Conservation (phyloP, 179 eudicot genomes). For the Patellifolia procumbens region DNA sequence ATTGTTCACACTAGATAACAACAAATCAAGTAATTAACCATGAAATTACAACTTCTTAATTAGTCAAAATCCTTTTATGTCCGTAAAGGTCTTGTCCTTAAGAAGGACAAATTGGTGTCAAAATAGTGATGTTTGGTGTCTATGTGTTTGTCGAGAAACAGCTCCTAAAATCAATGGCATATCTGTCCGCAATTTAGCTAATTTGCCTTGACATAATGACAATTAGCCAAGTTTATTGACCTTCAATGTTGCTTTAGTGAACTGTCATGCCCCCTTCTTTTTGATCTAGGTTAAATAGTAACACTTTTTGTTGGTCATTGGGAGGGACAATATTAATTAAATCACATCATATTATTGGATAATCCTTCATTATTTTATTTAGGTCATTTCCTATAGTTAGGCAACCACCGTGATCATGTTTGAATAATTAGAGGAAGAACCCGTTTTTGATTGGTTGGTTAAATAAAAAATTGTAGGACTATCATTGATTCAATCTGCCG, state of each 20-base stretch:
- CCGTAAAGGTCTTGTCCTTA: conserved; percentile 20
- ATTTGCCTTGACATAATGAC: conserved; percentile 22
- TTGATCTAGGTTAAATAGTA: conserved; percentile 13
- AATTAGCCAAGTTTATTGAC: conserved; percentile 27
- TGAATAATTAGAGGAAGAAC: conserved; percentile 18
- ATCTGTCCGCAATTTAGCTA: conserved; percentile 21
- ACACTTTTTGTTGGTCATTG: conserved; percentile 31
- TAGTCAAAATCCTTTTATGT: background rate
- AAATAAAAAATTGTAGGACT: background rate
- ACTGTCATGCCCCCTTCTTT: conserved; percentile 32
- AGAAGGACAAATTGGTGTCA: conserved; percentile 14
- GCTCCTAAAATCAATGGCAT: conserved; percentile 16
- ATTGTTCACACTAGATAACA: background rate
- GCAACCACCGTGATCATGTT: conserved; percentile 25
- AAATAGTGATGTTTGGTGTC: conserved; percentile 20
- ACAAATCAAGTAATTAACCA: background rate
- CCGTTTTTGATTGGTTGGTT: conserved; percentile 27
- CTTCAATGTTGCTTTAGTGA: conserved; percentile 15
- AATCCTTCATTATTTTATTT: background rate
- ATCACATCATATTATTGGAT: background rate
- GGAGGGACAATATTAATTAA: background rate
- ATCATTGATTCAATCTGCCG: conserved; percentile 23
- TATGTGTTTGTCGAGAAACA: conserved; percentile 32
- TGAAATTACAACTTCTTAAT: background rate
- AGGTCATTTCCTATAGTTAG: conserved; percentile 9